phyloP scores from a whole-genome alignment of 139 green algal genomes.

The Picochlorum sp. region DNA sequence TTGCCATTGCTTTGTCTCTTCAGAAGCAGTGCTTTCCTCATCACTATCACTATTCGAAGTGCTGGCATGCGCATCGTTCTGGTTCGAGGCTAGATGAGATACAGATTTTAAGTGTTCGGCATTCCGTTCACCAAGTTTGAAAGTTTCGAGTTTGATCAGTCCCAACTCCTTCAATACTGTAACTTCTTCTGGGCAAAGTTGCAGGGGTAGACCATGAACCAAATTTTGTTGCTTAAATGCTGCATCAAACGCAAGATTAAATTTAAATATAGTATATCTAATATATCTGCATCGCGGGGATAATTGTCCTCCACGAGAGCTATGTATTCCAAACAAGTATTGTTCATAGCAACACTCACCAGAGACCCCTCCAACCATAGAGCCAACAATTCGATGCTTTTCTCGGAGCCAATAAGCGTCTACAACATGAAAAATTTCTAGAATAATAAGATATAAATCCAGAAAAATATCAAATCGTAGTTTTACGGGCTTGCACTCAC shows the following conservation, averaged over 20 bases:
- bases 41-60: not conserved
- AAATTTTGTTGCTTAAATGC: slow-evolving; percentile 45
- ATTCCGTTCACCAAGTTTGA: not conserved
- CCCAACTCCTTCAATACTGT: slow-evolving; percentile 18
- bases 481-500: not conserved
- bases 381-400: slow-evolving; percentile 24
- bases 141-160: not conserved
- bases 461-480: too few relatives aligned
- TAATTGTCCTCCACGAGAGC: too few relatives aligned
- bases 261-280: too few relatives aligned
- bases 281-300: too few relatives aligned
- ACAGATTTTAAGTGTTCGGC: not conserved
- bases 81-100: not conserved
- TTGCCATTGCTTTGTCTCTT: slow-evolving; percentile 3
- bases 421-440: not conserved
- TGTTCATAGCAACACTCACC: not conserved
- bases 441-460: not conserved
- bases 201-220: slow-evolving; percentile 34
- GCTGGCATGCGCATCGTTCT: not conserved
- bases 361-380: slow-evolving; percentile 36
- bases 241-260: slow-evolving; percentile 8
- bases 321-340: not conserved
- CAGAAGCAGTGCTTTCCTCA: not conserved
- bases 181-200: slow-evolving; percentile 34
- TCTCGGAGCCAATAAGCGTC: slow-evolving; percentile 22